These are phyloP conservation scores for Suillus placidus DNA, from an alignment of 768 basidiomycete species.

Conservation along the genomic window DNA sequence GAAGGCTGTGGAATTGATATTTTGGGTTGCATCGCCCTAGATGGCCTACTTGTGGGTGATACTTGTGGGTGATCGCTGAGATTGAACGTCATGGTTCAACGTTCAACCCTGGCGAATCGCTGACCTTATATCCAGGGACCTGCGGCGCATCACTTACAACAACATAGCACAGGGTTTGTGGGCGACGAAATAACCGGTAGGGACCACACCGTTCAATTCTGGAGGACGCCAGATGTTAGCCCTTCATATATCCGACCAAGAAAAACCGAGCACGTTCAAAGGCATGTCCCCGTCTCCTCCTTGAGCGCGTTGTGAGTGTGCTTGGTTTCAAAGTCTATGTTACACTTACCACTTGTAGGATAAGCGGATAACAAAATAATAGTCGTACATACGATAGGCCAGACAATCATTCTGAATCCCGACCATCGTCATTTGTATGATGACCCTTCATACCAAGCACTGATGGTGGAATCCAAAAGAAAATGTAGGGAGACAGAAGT, in stretches of 20 bases:
- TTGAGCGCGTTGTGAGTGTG: neutral
- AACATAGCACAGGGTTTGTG: neutral
- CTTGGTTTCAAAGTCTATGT: neutral
- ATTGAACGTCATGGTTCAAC: neutral
- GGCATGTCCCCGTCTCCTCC: neutral
- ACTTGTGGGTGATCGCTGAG: neutral
- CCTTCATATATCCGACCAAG: neutral
- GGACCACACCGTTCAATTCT: neutral
- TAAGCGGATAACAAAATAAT: neutral
- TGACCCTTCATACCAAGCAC: neutral
- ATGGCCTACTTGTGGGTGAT: neutral
- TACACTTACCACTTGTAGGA: neutral
- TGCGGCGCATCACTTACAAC: neutral
- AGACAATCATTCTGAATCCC: neutral
- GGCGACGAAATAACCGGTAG: neutral
- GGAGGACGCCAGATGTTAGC: neutral
- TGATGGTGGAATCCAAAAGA: neutral
- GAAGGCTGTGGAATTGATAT: neutral
- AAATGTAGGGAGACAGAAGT: neutral
- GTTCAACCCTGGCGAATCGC: neutral
- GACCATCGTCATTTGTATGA: neutral
- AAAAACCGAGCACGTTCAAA: neutral
- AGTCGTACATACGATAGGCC: neutral
- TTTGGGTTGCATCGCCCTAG: neutral
- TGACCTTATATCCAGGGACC: neutral